phyloP scores from a whole-genome alignment of 257 asterid genomes.

The Primulina eburnea region DNA sequence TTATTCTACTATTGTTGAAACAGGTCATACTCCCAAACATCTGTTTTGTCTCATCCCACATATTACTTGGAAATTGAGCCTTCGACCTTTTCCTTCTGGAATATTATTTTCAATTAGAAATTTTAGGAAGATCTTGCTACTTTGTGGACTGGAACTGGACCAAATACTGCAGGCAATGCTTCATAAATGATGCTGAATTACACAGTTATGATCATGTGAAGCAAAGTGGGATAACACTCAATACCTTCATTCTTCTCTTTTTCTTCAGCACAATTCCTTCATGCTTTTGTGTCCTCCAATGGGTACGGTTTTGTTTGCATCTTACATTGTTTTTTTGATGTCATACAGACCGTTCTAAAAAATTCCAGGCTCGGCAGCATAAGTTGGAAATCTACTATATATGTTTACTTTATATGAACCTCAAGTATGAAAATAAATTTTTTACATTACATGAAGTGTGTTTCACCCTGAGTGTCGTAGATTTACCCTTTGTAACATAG shows the following conservation, averaged over 20 bases:
- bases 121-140: slow-evolving; percentile 75
- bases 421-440: too few relatives aligned
- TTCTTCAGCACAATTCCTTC: neutral
- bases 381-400: too few relatives aligned
- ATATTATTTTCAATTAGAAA: slow-evolving; percentile 5
- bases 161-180: slow-evolving; percentile 92
- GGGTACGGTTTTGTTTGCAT: slow-evolving; percentile 11
- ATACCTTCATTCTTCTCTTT: too few relatives aligned
- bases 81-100: slow-evolving; percentile 17
- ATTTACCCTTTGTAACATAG: too few relatives aligned
- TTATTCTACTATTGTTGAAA: slow-evolving; percentile 71
- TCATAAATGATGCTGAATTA: slow-evolving; percentile 94
- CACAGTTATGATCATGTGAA: slow-evolving; percentile 99
- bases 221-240: slow-evolving; percentile 44
- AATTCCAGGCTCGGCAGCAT: slow-evolving; percentile 37
- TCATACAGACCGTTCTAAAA: slow-evolving; percentile 67
- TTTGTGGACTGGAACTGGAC: slow-evolving; percentile 96
- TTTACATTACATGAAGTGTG: too few relatives aligned
- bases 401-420: too few relatives aligned
- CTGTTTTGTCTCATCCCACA: slow-evolving; percentile 1
- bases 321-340: slow-evolving; percentile 17
- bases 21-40: slow-evolving; percentile 53
- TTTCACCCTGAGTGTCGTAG: too few relatives aligned
- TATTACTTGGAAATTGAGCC: slow-evolving; percentile 8
- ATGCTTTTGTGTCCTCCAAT: slow-evolving; percentile 11